These are phyloP conservation scores for Entomortierella chlamydospora DNA, from an alignment of 192 early-diverging fungal genomes.

Conservation along the genomic window DNA sequence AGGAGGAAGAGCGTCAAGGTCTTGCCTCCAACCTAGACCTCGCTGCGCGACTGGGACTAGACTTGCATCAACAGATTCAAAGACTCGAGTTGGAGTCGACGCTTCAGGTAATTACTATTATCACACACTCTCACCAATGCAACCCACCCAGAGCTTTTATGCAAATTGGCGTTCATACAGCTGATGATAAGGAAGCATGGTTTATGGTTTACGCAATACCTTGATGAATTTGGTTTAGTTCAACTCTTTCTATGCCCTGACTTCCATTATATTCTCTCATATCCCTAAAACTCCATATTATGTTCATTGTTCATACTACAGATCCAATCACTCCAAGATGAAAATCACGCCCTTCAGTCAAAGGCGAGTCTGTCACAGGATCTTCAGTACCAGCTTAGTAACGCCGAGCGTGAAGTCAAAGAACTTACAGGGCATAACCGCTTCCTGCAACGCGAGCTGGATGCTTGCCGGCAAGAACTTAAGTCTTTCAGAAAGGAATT, in stretches of 20 bases:
- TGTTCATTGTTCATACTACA: conserved; percentile 2
- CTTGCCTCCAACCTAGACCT: conserved; percentile 66
- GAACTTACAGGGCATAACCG: conserved; percentile 59
- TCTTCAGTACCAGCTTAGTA: conserved; percentile 46
- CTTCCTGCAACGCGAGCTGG: conserved; percentile 62
- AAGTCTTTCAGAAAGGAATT: conserved; percentile 67
- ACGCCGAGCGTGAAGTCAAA: conserved; percentile 51
- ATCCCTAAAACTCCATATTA: neutral
- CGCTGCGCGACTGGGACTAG: conserved; percentile 70
- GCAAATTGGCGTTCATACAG: too few species aligned
- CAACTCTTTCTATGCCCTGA: neutral
- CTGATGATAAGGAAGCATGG: too few species aligned
- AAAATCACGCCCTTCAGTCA: conserved; percentile 48
- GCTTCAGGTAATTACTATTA: conserved; percentile 32
- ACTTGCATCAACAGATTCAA: conserved; percentile 65
- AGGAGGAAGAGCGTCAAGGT: conserved; percentile 66
- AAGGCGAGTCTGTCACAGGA: conserved; percentile 49
- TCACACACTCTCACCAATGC: neutral
- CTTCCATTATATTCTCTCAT: neutral
- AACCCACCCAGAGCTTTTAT: neutral
- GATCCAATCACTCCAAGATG: conserved; percentile 52
- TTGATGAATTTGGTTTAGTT: neutral
- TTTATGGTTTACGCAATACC: too few species aligned
- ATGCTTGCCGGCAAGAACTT: conserved; percentile 62
- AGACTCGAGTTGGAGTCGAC: conserved; percentile 49